A percentile compares a stretch with the other conserved stretches of the same genome.
Conservation (phyloP, 2,329 filamentous ascomycete genomes). For the Hypocreales sp. region DNA sequence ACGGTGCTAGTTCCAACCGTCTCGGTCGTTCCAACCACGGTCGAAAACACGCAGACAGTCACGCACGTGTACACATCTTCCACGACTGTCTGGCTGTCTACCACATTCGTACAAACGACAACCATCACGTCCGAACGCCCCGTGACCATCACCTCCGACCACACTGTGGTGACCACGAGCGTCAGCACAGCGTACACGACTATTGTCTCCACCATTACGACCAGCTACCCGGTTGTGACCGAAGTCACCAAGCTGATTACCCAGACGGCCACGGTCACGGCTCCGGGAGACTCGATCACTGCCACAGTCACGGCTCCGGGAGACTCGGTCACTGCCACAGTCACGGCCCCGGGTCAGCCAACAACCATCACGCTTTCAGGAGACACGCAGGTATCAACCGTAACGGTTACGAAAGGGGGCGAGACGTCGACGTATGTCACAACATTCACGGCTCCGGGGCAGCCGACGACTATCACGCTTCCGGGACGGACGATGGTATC, state of each 20-base stretch:
- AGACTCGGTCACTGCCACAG: constrained; percentile 1
- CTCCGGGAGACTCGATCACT: background rate
- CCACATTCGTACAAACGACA: constrained; percentile 4
- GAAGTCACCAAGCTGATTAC: constrained; percentile 3
- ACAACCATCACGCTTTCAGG: too few relatives aligned
- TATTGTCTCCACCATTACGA: constrained; percentile 4
- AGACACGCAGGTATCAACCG: too few relatives aligned
- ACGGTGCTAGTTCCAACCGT: constrained; percentile 4
- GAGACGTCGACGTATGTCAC: too few relatives aligned
- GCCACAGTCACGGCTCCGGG: constrained; percentile 1
- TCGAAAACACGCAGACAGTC: constrained; percentile 3
- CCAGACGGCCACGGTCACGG: constrained; percentile 3
- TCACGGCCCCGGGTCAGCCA: constrained; percentile 1
- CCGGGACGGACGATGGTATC: too few relatives aligned
- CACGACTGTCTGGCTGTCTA: constrained; percentile 6
- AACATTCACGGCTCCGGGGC: too few relatives aligned
- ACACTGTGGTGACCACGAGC: constrained; percentile 4
- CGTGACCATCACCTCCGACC: constrained; percentile 6
- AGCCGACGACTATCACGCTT: too few relatives aligned
- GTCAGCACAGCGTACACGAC: constrained; percentile 4
- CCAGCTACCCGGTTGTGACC: constrained; percentile 6
- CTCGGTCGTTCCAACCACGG: constrained; percentile 3
- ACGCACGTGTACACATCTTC: constrained; percentile 2
- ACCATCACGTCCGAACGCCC: constrained; percentile 4
- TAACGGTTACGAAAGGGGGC: too few relatives aligned